These are phyloP conservation scores for Candida nitratophila DNA, from an alignment of 805 yeast genomes.

Conservation along the genomic window DNA sequence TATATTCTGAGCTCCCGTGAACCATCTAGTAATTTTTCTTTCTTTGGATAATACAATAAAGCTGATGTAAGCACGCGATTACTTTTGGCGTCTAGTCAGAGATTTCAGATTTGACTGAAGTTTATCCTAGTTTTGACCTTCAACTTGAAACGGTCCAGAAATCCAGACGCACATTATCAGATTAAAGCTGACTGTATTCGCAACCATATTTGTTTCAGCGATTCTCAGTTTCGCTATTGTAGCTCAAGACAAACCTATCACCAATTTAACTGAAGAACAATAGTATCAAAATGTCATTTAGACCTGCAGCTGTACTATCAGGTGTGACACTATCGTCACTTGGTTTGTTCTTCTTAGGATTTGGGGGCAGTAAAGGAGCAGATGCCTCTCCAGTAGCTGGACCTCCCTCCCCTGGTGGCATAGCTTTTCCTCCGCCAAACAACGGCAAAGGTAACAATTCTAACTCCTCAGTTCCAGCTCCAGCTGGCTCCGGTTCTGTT, in stretches of 20 bases:
- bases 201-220: too few relatives aligned
- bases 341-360: conserved; percentile 23
- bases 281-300: conserved; percentile 3
- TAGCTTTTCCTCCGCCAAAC: conserved; percentile 1
- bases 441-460: conserved; percentile 4
- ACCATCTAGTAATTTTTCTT: too few relatives aligned
- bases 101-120: not conserved
- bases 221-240: too few relatives aligned
- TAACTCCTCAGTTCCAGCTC: not conserved
- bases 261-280: not conserved
- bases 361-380: conserved; percentile 11
- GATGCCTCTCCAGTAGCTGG: conserved; percentile 12
- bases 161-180: too few relatives aligned
- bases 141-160: too few relatives aligned
- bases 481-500: conserved; percentile 20
- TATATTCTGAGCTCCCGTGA: too few relatives aligned
- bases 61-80: too few relatives aligned
- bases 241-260: too few relatives aligned
- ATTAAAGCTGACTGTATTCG: too few relatives aligned
- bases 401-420: conserved; percentile 6
- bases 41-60: too few relatives aligned
- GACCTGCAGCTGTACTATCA: conserved; percentile 11
- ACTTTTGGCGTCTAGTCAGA: too few relatives aligned
- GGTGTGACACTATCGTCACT: conserved; percentile 16
- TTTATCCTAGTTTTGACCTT: not conserved